Evolutionary conservation across 208 protist genomes (phyloP).

Genomic region (Leishmania tarentolae): DNA sequence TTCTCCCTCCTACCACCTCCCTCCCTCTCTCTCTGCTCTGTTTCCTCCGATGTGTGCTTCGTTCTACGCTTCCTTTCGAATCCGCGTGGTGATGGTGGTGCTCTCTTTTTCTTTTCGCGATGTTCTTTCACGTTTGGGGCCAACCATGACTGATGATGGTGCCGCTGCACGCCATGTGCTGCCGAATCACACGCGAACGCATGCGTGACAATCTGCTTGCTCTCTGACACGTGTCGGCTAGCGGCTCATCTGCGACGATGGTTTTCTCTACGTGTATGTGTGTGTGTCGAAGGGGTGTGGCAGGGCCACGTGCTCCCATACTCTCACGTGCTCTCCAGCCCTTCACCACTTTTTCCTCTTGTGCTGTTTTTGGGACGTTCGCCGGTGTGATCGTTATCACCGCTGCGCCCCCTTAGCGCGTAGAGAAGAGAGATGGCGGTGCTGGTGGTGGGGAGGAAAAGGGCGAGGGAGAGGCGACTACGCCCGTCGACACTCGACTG

Average conservation of each 20-base stretch:
- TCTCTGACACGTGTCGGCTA: background rate
- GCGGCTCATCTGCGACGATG: too few species aligned
- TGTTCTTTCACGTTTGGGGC: too few species aligned
- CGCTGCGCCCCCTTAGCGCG: background rate
- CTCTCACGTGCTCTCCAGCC: background rate
- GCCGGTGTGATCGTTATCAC: background rate
- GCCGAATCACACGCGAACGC: background rate
- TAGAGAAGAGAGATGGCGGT: background rate
- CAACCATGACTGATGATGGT: too few species aligned
- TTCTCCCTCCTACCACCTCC: background rate
- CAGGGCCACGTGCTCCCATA: background rate
- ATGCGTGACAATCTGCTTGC: background rate
- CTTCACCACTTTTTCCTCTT: background rate
- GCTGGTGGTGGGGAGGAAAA: background rate
- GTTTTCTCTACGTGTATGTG: background rate
- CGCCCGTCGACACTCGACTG: too few species aligned
- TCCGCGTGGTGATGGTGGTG: too few species aligned
- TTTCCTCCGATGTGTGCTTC: background rate
- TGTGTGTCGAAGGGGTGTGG: background rate
- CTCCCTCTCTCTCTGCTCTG: background rate
- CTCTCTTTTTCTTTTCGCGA: too few species aligned
- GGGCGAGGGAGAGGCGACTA: too few species aligned
- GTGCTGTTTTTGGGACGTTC: background rate
- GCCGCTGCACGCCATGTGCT: too few species aligned
- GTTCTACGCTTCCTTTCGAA: background rate